Percentiles rank a stretch among this genome's conserved stretches.
These are phyloP conservation scores for Zygoascus bituminiphila DNA, from an alignment of 805 yeast species.

Conservation along the genomic window DNA sequence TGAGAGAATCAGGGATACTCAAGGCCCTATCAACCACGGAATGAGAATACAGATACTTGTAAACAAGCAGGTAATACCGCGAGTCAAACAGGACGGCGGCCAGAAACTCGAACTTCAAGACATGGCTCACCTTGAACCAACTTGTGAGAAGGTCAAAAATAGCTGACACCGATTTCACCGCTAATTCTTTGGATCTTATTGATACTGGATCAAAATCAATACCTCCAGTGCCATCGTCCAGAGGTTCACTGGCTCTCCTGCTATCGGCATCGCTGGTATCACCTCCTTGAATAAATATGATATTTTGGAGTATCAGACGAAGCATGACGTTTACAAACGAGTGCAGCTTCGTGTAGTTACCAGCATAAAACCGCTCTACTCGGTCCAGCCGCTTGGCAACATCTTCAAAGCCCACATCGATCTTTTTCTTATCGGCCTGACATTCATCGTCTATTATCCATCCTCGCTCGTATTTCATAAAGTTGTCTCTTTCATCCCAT, in stretches of 20 bases:
- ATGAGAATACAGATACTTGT: conserved; percentile 27
- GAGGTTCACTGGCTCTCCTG: background rate
- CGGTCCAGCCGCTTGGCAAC: conserved; percentile 31
- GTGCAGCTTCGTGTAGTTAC: conserved; percentile 46
- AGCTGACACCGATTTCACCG: conserved; percentile 50
- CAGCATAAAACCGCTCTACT: conserved; percentile 52
- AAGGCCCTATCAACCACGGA: conserved; percentile 16
- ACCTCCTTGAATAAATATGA: conserved; percentile 18
- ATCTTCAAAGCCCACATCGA: background rate
- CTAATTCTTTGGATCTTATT: conserved; percentile 51
- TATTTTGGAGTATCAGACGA: conserved; percentile 52
- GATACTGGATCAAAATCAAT: conserved; percentile 3
- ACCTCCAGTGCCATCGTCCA: conserved; percentile 7
- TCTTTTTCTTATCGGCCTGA: background rate
- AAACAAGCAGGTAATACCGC: conserved; percentile 39
- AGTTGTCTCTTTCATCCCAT: conserved; percentile 60
- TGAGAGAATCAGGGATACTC: conserved; percentile 16
- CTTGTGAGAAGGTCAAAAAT: conserved; percentile 45
- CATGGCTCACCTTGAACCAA: conserved; percentile 77
- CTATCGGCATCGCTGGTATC: background rate
- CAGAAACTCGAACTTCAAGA: conserved; percentile 70
- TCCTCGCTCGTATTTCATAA: conserved; percentile 69
- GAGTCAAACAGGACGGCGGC: conserved; percentile 67
- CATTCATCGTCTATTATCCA: conserved; percentile 27
- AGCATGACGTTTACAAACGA: conserved; percentile 58